phyloP scores from a whole-genome alignment of 352 stramenopile genomes.

The Elongisporangium undulatum region DNA sequence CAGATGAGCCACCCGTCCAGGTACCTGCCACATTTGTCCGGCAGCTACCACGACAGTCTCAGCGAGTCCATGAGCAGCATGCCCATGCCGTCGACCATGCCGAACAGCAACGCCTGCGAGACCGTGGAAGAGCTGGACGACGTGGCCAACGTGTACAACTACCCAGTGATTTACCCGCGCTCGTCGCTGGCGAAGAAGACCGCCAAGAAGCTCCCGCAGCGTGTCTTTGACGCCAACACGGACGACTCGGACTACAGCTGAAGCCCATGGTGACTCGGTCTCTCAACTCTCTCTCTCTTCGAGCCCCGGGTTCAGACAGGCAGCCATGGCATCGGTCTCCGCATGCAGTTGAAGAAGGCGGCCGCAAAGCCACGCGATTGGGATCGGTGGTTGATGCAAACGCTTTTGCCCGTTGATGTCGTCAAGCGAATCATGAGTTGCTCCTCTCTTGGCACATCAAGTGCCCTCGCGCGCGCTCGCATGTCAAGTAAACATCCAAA shows the following conservation, averaged over 20 bases:
- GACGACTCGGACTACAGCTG: slow-evolving; percentile 55
- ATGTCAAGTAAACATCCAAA: slow-evolving; percentile 7
- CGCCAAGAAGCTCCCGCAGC: slow-evolving; percentile 31
- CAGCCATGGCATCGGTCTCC: background rate
- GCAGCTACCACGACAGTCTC: slow-evolving; percentile 14
- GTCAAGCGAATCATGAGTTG: background rate
- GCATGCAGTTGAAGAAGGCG: slow-evolving; percentile 2
- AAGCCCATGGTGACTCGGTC: slow-evolving; percentile 6
- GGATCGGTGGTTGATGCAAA: background rate
- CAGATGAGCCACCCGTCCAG: slow-evolving; percentile 12
- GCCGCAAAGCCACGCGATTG: background rate
- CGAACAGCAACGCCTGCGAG: slow-evolving; percentile 4
- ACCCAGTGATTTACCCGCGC: slow-evolving; percentile 35
- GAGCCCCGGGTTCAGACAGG: no score
- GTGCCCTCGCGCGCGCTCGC: no score
- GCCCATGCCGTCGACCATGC: slow-evolving; percentile 7
- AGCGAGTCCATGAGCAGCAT: slow-evolving; percentile 13
- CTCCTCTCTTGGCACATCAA: background rate
- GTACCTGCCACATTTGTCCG: slow-evolving; percentile 39
- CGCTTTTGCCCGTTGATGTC: background rate
- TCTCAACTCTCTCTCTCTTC: background rate
- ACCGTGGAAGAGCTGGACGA: slow-evolving; percentile 15
- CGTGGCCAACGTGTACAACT: slow-evolving; percentile 49
- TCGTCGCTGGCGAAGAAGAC: slow-evolving; percentile 31
- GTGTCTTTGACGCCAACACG: slow-evolving; percentile 19